A percentile compares a stretch with the other conserved stretches of the same genome.
phyloP scores from a whole-genome alignment of 371 early-diverging fungal species.

The Rhizomucor pusillus region DNA sequence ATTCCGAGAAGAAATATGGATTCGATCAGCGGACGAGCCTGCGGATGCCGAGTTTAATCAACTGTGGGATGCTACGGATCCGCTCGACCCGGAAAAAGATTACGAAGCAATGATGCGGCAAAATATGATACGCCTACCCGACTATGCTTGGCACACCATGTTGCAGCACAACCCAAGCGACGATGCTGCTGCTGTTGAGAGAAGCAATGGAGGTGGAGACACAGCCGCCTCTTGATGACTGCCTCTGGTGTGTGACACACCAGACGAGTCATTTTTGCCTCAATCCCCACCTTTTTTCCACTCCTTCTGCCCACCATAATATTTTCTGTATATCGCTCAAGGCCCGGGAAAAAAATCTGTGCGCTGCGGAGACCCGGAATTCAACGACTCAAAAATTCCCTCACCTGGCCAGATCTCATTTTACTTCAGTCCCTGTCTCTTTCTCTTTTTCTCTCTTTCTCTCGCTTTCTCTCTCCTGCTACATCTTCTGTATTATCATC shows the following conservation, averaged over 20 bases:
- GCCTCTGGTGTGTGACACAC: too few species aligned
- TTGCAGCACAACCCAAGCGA: constrained; percentile 19
- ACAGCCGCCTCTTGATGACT: too few species aligned
- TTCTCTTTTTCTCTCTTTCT: constrained; percentile 6
- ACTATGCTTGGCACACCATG: constrained; percentile 50
- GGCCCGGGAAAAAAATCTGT: too few species aligned
- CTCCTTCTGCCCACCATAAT: too few species aligned
- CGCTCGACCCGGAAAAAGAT: constrained; percentile 58
- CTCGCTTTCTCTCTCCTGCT: background rate
- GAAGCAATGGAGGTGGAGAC: too few species aligned
- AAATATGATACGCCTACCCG: constrained; percentile 51
- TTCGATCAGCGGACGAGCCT: constrained; percentile 60
- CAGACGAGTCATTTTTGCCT: too few species aligned
- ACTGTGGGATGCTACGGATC: constrained; percentile 63
- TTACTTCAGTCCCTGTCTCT: background rate
- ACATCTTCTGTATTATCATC: too few species aligned
- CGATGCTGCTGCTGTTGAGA: too few species aligned
- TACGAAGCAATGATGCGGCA: constrained; percentile 61
- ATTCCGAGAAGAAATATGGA: constrained; percentile 75
- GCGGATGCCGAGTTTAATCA: constrained; percentile 58
- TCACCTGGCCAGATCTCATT: background rate
- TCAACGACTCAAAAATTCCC: background rate
- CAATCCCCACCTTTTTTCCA: too few species aligned
- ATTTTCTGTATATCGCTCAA: too few species aligned
- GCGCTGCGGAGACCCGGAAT: too few species aligned